phyloP scores from a whole-genome alignment of 2,329 filamentous ascomycete genomes.

The Pyrenophora tritici-repentis region DNA sequence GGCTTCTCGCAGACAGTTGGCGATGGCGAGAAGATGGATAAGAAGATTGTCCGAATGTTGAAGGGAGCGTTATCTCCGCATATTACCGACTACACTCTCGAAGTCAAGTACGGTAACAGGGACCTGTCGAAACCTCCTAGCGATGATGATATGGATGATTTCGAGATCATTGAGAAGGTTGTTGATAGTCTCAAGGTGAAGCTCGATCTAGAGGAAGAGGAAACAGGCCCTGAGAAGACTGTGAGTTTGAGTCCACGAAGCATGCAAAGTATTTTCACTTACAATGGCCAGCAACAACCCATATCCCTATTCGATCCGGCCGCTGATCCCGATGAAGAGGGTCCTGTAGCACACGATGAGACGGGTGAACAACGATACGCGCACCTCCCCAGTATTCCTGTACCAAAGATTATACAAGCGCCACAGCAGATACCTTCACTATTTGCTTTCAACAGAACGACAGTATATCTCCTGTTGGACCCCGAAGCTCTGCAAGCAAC shows the following conservation, averaged over 20 bases:
- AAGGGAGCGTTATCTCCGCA: conserved; percentile 72
- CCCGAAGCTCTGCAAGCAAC: conserved; percentile 54
- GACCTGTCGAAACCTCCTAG: conserved; percentile 9
- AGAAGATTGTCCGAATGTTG: conserved; percentile 73
- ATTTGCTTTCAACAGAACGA: conserved; percentile 69
- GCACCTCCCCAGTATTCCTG: conserved; percentile 58
- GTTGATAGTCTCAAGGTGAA: conserved; percentile 55
- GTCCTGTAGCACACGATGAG: conserved; percentile 32
- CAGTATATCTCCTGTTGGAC: conserved; percentile 68
- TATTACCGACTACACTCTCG: conserved; percentile 65
- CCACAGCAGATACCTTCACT: conserved; percentile 67
- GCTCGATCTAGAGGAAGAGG: conserved; percentile 23
- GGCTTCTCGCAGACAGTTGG: conserved; percentile 66
- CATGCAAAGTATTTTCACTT: conserved; percentile 9
- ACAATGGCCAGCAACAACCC: conserved; percentile 42
- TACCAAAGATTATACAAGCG: conserved; percentile 66
- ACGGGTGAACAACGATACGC: conserved; percentile 49
- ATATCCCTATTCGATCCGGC: conserved; percentile 66
- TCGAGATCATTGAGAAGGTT: conserved; percentile 63
- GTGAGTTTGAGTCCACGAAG: conserved; percentile 9
- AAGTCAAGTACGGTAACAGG: conserved; percentile 62
- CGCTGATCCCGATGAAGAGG: conserved; percentile 51
- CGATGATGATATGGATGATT: conserved; percentile 41
- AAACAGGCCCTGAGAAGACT: conserved; percentile 13
- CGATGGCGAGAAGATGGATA: conserved; percentile 68